Conservation (phyloP, 2,329 filamentous ascomycete genomes). For the Cladosporium sp. region DNA sequence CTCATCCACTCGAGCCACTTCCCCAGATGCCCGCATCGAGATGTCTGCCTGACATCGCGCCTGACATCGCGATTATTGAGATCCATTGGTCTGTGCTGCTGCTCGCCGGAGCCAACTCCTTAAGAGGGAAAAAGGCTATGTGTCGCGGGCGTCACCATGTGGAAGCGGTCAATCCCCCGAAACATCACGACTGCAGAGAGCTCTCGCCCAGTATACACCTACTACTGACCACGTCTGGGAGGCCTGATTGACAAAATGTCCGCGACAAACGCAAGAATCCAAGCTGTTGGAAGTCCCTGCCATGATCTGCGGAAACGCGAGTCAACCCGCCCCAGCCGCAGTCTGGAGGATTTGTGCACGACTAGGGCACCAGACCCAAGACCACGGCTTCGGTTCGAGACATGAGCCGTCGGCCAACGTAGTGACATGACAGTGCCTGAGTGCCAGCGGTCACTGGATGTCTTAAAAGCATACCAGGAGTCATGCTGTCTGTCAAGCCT, state of each 20-base stretch:
- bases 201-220: background rate
- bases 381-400: background rate
- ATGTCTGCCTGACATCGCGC: background rate
- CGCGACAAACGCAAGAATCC: background rate
- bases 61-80: background rate
- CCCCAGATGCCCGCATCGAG: constrained; percentile 2
- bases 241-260: background rate
- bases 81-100: background rate
- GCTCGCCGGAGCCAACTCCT: background rate
- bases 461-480: background rate
- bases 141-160: background rate
- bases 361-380: background rate
- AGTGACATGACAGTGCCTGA: background rate
- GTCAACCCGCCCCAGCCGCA: background rate
- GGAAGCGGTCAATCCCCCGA: background rate
- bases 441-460: background rate
- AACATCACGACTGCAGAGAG: background rate
- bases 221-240: background rate
- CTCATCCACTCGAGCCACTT: background rate
- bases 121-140: background rate
- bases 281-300: background rate
- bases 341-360: background rate
- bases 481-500: background rate
- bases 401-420: background rate
- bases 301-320: background rate